These are phyloP conservation scores for Candida vartiovaarae DNA, from an alignment of 805 yeast genomes.

Conservation along the genomic window DNA sequence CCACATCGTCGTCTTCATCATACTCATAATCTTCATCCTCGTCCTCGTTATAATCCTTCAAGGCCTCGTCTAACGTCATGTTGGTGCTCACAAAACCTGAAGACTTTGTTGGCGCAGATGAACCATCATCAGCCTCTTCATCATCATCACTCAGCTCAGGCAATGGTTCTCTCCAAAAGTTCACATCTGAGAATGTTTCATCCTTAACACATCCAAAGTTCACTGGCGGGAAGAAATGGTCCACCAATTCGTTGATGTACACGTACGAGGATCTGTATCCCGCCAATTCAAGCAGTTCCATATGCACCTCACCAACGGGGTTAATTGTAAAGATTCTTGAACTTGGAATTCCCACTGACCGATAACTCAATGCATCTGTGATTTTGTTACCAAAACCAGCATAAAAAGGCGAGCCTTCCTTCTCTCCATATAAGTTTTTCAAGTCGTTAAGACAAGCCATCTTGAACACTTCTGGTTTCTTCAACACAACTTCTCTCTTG, in stretches of 20 bases:
- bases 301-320: conserved; percentile 94
- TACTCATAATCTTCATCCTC: conserved; percentile 19
- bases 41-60: conserved; percentile 13
- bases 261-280: conserved; percentile 87
- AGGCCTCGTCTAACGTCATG: conserved; percentile 13
- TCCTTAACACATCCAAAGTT: conserved; percentile 24
- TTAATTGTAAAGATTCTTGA: conserved; percentile 93
- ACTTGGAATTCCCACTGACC: conserved; percentile 90
- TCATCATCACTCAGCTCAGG: conserved; percentile 41
- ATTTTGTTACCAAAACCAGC: conserved; percentile 98
- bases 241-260: conserved; percentile 87
- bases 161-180: conserved; percentile 87
- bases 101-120: no score
- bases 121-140: neutral
- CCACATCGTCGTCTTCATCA: conserved; percentile 18
- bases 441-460: conserved; percentile 94
- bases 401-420: conserved; percentile 67
- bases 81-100: no score
- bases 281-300: conserved; percentile 91
- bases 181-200: conserved; percentile 70
- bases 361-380: conserved; percentile 91
- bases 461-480: conserved; percentile 97
- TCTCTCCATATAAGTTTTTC: conserved; percentile 55
- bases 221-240: conserved; percentile 94
- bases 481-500: conserved; percentile 82